A percentile compares a stretch with the other conserved stretches of the same genome.
These are phyloP conservation scores for Aspergillus tubingensis DNA, from an alignment of 2,329 filamentous ascomycete species.

Conservation along the genomic window DNA sequence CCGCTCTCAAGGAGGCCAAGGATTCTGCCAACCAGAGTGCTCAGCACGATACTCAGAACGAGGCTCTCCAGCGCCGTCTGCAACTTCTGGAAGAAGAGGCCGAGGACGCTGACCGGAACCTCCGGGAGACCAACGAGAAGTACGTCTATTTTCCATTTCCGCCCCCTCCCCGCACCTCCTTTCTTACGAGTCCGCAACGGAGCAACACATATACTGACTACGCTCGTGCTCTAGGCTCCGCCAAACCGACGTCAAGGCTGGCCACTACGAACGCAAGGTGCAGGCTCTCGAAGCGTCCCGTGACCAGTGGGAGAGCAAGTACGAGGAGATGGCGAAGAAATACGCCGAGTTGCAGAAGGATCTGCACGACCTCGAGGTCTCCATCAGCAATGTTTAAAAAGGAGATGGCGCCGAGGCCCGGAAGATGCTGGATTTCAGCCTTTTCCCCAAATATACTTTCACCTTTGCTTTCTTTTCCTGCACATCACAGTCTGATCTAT, in stretches of 20 bases:
- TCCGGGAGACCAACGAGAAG: slow-evolving; percentile 98
- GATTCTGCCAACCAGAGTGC: slow-evolving; percentile 77
- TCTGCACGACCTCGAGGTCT: slow-evolving; percentile 82
- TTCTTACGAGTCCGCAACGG: not conserved
- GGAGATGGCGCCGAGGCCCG: slow-evolving; percentile 30
- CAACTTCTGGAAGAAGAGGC: slow-evolving; percentile 98
- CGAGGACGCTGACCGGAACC: slow-evolving; percentile 92
- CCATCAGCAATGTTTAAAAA: slow-evolving; percentile 88
- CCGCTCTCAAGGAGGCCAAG: slow-evolving; percentile 81
- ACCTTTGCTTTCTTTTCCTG: slow-evolving; percentile 23
- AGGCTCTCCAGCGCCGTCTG: slow-evolving; percentile 85
- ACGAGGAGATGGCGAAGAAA: slow-evolving; percentile 96
- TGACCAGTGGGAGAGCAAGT: slow-evolving; percentile 96
- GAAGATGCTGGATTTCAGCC: slow-evolving; percentile 32
- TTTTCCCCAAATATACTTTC: slow-evolving; percentile 27
- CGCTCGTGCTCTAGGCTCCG: slow-evolving; percentile 69
- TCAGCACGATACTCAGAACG: slow-evolving; percentile 84
- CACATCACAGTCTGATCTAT: slow-evolving; percentile 31
- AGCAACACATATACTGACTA: slow-evolving; percentile 20
- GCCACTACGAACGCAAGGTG: slow-evolving; percentile 99
- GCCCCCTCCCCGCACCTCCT: not conserved
- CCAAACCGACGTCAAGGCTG: slow-evolving; percentile 98
- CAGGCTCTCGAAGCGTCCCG: slow-evolving; percentile 90
- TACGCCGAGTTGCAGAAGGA: slow-evolving; percentile 82
- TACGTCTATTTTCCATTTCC: slow-evolving; percentile 53